Percentiles rank a stretch among this genome's conserved stretches.
phyloP scores from a whole-genome alignment of 345 rosid species.

The Viola odorata region DNA sequence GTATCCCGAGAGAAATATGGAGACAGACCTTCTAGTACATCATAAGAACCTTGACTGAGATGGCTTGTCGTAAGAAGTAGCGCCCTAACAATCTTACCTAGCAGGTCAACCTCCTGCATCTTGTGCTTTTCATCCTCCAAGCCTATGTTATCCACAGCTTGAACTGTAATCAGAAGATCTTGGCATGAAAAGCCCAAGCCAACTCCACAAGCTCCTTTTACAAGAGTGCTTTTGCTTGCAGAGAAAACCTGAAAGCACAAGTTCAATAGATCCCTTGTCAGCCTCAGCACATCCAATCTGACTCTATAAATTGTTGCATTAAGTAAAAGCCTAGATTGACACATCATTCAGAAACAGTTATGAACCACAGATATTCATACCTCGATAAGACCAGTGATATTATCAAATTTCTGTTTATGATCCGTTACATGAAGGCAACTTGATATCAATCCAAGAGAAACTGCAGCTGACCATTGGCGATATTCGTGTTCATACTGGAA shows the following conservation, averaged over 20 bases:
- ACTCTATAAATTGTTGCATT: neutral
- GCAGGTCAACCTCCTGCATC: conserved; percentile 52
- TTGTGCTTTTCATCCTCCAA: conserved; percentile 43
- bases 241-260: conserved; percentile 61
- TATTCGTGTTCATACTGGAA: conserved; percentile 81
- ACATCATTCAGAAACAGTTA: conserved; percentile 4
- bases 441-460: conserved; percentile 85
- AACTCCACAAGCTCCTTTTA: conserved; percentile 91
- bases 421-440: conserved; percentile 74
- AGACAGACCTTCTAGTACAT: conserved; percentile 43
- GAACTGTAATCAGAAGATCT: conserved; percentile 58
- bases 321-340: neutral
- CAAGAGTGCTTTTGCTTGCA: conserved; percentile 72
- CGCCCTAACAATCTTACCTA: conserved; percentile 54
- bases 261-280: neutral
- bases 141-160: conserved; percentile 37
- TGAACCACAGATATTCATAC: conserved; percentile 28
- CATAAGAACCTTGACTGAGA: conserved; percentile 39
- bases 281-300: neutral
- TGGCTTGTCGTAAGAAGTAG: conserved; percentile 43
- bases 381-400: conserved; percentile 69
- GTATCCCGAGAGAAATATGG: conserved; percentile 33
- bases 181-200: conserved; percentile 86
- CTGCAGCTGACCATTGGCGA: conserved; percentile 92
- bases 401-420: conserved; percentile 69